Evolutionary conservation across 2,329 filamentous ascomycete genomes (phyloP).

Genomic region (Pyricularia sp.): DNA sequence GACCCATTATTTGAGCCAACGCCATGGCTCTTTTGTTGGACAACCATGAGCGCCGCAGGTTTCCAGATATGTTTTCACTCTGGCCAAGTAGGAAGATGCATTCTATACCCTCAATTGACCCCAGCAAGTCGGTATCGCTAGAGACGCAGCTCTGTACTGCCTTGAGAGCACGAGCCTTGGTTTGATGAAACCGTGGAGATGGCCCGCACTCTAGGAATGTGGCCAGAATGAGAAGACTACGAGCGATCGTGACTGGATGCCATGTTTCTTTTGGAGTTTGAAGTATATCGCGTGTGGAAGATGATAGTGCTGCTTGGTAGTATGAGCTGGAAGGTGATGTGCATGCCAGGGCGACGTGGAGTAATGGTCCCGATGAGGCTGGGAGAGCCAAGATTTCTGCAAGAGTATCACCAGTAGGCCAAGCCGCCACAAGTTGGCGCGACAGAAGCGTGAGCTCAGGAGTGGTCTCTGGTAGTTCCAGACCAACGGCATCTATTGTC

Average conservation of each 20-base stretch:
- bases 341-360: background rate
- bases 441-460: background rate
- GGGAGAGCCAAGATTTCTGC: background rate
- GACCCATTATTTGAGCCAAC: conserved; percentile 11
- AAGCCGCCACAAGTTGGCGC: background rate
- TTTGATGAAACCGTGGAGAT: background rate
- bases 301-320: background rate
- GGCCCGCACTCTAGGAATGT: conserved; percentile 20
- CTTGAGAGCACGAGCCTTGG: conserved; percentile 5
- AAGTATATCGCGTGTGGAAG: conserved; percentile 17
- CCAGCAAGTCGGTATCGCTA: conserved; percentile 33
- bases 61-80: conserved; percentile 35
- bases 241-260: conserved; percentile 25
- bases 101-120: conserved; percentile 37
- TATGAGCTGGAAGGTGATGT: background rate
- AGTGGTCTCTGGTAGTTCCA: background rate
- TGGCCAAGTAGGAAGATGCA: conserved; percentile 38
- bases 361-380: background rate
- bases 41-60: conserved; percentile 35
- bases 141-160: conserved; percentile 25
- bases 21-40: conserved; percentile 32
- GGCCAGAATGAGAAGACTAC: conserved; percentile 21
- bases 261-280: conserved; percentile 16
- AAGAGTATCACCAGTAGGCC: background rate
- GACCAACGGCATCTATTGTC: background rate